These are phyloP conservation scores for Leucogyrophana mollusca DNA, from an alignment of 768 basidiomycete species.

Conservation along the genomic window DNA sequence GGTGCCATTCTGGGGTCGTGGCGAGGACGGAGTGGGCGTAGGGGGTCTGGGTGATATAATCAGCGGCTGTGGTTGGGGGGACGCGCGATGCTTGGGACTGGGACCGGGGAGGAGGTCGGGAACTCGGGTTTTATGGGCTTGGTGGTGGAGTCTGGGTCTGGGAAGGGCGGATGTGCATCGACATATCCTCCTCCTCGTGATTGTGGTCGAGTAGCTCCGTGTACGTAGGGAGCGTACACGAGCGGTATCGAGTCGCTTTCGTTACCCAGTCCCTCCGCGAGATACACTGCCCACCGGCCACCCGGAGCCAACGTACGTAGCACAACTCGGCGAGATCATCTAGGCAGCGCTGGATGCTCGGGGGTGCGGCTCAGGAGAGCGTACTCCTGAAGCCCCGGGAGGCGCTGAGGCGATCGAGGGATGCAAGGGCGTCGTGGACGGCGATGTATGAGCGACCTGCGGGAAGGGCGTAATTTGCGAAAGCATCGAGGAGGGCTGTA, in stretches of 20 bases:
- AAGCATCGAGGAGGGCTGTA: slow-evolving; percentile 62
- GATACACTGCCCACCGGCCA: slow-evolving; percentile 44
- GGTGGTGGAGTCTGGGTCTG: slow-evolving; percentile 30
- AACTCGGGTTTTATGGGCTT: slow-evolving; percentile 28
- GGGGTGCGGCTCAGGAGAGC: slow-evolving; percentile 61
- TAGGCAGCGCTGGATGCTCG: slow-evolving; percentile 60
- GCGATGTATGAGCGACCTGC: slow-evolving; percentile 63
- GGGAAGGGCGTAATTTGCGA: slow-evolving; percentile 72
- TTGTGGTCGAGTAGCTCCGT: slow-evolving; percentile 32
- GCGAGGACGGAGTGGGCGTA: slow-evolving; percentile 74
- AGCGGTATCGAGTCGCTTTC: slow-evolving; percentile 56
- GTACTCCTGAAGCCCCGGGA: slow-evolving; percentile 72
- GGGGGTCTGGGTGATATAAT: slow-evolving; percentile 70
- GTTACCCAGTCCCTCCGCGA: slow-evolving; percentile 57
- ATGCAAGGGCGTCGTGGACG: slow-evolving; percentile 58
- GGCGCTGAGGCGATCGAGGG: slow-evolving; percentile 71
- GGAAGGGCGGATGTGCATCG: slow-evolving; percentile 33
- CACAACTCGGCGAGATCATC: slow-evolving; percentile 71
- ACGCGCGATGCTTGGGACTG: too few relatives aligned
- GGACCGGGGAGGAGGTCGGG: slow-evolving; percentile 31
- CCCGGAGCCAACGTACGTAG: slow-evolving; percentile 6
- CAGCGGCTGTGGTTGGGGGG: slow-evolving; percentile 47
- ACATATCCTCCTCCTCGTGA: slow-evolving; percentile 25
- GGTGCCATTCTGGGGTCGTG: slow-evolving; percentile 64
- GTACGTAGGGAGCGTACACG: slow-evolving; percentile 38